Evolutionary conservation across 2,329 filamentous ascomycete species (phyloP).

Genomic region (Mollisia scopiformis): DNA sequence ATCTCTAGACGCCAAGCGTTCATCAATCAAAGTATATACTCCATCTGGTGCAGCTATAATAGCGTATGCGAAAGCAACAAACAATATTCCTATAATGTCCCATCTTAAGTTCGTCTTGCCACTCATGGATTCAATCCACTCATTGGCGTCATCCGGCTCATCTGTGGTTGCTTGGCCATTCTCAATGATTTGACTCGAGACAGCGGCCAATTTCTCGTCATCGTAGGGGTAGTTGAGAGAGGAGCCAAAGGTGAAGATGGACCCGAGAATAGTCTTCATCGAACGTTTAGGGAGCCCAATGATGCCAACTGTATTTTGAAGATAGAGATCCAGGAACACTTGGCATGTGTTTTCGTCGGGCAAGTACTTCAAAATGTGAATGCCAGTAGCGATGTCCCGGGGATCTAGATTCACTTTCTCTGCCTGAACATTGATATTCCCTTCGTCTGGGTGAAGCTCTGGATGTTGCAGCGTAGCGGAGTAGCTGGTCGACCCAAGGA

Average conservation of each 20-base stretch:
- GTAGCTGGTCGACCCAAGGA: constrained; percentile 2
- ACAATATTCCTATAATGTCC: constrained; percentile 23
- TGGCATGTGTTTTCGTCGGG: constrained; percentile 9
- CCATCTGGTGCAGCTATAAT: constrained; percentile 8
- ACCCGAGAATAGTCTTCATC: constrained; percentile 6
- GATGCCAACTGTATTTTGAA: constrained; percentile 2
- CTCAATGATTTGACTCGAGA: constrained; percentile 11
- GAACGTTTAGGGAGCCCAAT: constrained; percentile 12
- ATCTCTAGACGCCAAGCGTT: constrained; percentile 1
- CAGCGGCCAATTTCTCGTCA: constrained; percentile 8
- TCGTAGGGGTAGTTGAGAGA: constrained; percentile 5
- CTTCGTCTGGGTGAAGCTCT: not conserved
- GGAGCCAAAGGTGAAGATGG: constrained; percentile 12
- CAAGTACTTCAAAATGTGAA: constrained; percentile 11
- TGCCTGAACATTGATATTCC: not conserved
- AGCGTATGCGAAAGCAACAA: constrained; percentile 9
- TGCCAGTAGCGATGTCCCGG: constrained; percentile 6
- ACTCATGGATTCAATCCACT: constrained; percentile 20
- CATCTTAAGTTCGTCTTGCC: constrained; percentile 21
- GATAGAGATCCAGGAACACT: constrained; percentile 6
- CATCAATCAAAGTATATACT: constrained; percentile 10
- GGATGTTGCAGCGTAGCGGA: constrained; percentile 12
- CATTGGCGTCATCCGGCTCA: constrained; percentile 4
- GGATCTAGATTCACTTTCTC: not conserved
- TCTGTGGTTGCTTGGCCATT: constrained; percentile 1